Percentiles rank a stretch among this genome's conserved stretches.
Conservation (phyloP, 2,329 filamentous ascomycete species). For the Clonostachys byssicola region DNA sequence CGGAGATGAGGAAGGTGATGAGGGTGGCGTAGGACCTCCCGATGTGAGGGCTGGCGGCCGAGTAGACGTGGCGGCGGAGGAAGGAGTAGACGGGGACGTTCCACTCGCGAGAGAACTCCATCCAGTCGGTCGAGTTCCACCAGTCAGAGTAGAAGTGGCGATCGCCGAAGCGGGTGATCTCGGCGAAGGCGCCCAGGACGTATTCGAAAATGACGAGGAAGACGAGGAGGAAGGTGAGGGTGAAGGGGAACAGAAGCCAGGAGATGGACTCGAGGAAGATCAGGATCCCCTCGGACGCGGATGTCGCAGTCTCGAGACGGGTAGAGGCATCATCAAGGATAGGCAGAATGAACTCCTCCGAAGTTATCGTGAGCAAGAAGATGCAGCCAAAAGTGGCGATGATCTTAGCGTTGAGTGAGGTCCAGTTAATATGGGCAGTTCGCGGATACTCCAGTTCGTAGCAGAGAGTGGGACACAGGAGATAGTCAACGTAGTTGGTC, state of each 20-base stretch:
- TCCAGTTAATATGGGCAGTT: slow-evolving; percentile 69
- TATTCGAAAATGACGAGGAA: slow-evolving; percentile 99
- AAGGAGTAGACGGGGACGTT: slow-evolving; percentile 98
- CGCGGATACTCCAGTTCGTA: slow-evolving; percentile 97
- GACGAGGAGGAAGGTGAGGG: slow-evolving; percentile 90
- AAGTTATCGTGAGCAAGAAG: slow-evolving; percentile 85
- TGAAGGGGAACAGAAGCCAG: slow-evolving; percentile 91
- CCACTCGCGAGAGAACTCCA: slow-evolving; percentile 95
- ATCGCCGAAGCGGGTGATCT: slow-evolving; percentile 90
- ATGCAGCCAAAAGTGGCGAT: slow-evolving; percentile 93
- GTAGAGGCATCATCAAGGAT: slow-evolving; percentile 69
- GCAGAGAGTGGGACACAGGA: slow-evolving; percentile 91
- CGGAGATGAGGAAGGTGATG: slow-evolving; percentile 88
- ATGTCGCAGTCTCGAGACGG: slow-evolving; percentile 40
- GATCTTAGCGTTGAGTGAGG: slow-evolving; percentile 78
- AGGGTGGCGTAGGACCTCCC: slow-evolving; percentile 75
- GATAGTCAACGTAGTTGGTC: slow-evolving; percentile 78
- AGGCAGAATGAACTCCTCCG: slow-evolving; percentile 92
- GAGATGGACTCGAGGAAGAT: slow-evolving; percentile 88
- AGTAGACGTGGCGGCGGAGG: slow-evolving; percentile 90
- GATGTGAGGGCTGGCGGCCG: slow-evolving; percentile 71
- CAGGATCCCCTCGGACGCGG: slow-evolving; percentile 64
- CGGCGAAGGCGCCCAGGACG: slow-evolving; percentile 87
- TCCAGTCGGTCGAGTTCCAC: slow-evolving; percentile 82
- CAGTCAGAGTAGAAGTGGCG: slow-evolving; percentile 85